Base-by-base conservation (phyloP, 768 basidiomycete genomes). In the Melanogaster broomeanus region DNA sequence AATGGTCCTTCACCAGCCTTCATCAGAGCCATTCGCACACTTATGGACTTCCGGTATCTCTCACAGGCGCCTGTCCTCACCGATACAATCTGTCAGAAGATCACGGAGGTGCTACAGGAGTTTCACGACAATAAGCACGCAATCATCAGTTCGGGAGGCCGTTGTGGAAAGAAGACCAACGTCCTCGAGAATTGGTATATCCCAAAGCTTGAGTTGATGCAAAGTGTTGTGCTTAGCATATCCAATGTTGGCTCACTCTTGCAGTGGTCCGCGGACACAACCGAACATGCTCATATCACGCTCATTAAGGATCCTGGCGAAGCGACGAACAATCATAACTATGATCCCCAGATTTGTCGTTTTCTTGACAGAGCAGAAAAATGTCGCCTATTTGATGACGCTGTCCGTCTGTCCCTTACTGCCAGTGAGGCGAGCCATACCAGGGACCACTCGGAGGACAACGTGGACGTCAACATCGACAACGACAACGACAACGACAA, bases 171-270 rank as follows among this genome's bases (percentile, higher is more conserved):
- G 21, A 47, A 62, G 5, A 42, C 25, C n/a, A n/a, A 45, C 13
- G 42, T 59, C 1, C 69, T 71, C 33, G 31, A 66, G 9, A 56
- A 74, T 47, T 77, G 68, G 60, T 41, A 68, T n/a, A 76, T 77
- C 34, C 74, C 73, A 3, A 78, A 78, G 55, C 65, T 76, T 8
- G 71, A 74, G 42, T 61, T 72, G 18, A 51, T 73, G 18, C 70
- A 73, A 30, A 70, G 65, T 39, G 61, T 75, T 12, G 55, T 61
- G 3, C 46, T 57, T 5, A 69, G 58, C 49, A 70, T 73, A 16
- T 49, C 45, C 10, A 33, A 35, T 11, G 63, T 58, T 33, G 73
- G 75, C 0, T 60, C 56, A 13, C 40, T 67, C 10, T 61, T 64
- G 6, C 68, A 76, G 47, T 73, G 64, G 64, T 66, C 68, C 37